phyloP scores from a whole-genome alignment of 768 basidiomycete genomes.

The Xerocomellus amylosporus region DNA sequence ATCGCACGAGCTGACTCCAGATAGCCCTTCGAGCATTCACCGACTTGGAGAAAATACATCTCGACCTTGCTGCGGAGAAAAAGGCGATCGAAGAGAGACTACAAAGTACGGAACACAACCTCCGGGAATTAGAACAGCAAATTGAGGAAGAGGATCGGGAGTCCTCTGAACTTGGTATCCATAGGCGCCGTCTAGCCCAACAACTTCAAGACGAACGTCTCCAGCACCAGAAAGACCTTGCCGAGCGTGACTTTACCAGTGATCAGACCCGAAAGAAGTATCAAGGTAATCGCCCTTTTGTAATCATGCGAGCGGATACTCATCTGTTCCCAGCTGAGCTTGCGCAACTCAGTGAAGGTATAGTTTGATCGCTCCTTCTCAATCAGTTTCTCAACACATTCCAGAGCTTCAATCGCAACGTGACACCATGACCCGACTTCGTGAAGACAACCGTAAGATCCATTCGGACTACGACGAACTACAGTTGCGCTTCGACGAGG shows the following conservation, averaged over 20 bases:
- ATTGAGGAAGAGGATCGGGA: slow-evolving; percentile 69
- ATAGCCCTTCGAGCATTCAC: slow-evolving; percentile 59
- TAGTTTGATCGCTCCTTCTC: slow-evolving; percentile 4
- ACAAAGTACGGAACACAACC: slow-evolving; percentile 47
- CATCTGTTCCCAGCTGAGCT: slow-evolving; percentile 54
- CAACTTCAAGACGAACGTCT: slow-evolving; percentile 78
- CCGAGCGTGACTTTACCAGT: slow-evolving; percentile 71
- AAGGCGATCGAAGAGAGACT: slow-evolving; percentile 51
- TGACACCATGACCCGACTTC: slow-evolving; percentile 69
- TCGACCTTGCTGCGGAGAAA: slow-evolving; percentile 49
- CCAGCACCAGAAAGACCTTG: slow-evolving; percentile 76
- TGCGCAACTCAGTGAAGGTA: slow-evolving; percentile 77
- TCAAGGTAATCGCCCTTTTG: slow-evolving; percentile 50
- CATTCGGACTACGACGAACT: slow-evolving; percentile 76
- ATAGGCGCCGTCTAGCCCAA: slow-evolving; percentile 66
- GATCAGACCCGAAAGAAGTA: slow-evolving; percentile 87
- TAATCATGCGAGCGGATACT: slow-evolving; percentile 4
- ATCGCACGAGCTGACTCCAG: slow-evolving; percentile 9
- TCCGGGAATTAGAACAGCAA: slow-evolving; percentile 58
- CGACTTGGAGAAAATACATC: slow-evolving; percentile 59
- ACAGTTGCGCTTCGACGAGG: slow-evolving; percentile 72
- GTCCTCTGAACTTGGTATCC: slow-evolving; percentile 59
- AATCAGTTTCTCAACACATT: slow-evolving; percentile 4
- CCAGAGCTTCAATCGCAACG: slow-evolving; percentile 76
- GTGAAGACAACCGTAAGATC: slow-evolving; percentile 76